Evolutionary conservation across 2,329 filamentous ascomycete species (phyloP), one percentile per base, ranked within the genome.

Genomic region (Fusarium torulosum): DNA sequence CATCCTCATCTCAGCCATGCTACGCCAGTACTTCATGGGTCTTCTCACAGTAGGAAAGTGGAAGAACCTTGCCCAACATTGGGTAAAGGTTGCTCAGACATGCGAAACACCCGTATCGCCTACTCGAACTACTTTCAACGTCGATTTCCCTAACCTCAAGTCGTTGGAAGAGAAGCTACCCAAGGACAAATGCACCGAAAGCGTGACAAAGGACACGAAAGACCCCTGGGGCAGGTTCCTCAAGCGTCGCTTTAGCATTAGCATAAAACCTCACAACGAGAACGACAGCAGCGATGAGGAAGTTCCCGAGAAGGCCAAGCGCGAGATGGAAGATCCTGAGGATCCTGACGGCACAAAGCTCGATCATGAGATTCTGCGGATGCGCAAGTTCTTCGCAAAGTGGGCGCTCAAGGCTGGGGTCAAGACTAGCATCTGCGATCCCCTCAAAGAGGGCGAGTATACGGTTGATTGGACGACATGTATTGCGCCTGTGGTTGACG

Each of bases 21-120:
- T 97, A 20, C 88, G 94, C 14, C 94, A 97, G 76, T 97, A 97
- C 78, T 97, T 97, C 79, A 91, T 97, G 85, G 91, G 90, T 8
- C 83, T 97, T 42, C 92, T 92, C 56, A 90, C 94, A 1, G 80
- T 97, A 25, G 92, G 93, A 19, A 88, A 88, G 72, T 97, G 94
- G 94, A 88, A 87, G 61, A 84, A 88, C 59, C 91, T 91, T 82
- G 86, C 90, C 15, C 81, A 85, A 2, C 89, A 93, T 75, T 96
- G 92, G 90, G 79, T 81, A 23, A 76, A 79, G 13, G 88, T 96
- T 3, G 88, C 92, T 33, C 81, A 86, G 25, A 84, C 84, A 21
- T 81, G 93, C 44, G 84, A 88, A 69, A 78, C 79, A 55, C 84
- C 81, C 50, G 77, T 84, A 43, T 80, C 84, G 41, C 79, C 79